Percentiles rank a stretch among this genome's conserved stretches.
Evolutionary conservation across 768 basidiomycete genomes (phyloP).

Genomic region (Multifurca ochricompacta): DNA sequence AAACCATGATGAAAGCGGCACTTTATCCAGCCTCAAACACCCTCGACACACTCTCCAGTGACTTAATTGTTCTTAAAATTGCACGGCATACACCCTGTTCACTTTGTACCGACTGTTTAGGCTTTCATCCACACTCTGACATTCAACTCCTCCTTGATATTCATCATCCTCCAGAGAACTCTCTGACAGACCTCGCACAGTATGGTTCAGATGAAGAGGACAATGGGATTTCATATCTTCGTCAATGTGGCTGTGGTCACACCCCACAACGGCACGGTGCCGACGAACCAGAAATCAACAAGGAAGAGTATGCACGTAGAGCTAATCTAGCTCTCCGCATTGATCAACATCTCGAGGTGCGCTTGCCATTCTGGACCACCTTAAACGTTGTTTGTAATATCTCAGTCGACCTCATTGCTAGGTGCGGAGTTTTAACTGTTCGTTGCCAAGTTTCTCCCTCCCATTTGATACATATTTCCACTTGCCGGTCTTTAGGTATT

Average conservation of each 20-base stretch:
- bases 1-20: conserved; percentile 46
- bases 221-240: conserved; percentile 42
- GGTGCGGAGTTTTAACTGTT: conserved; percentile 22
- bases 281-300: conserved; percentile 45
- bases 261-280: conserved; percentile 58
- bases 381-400: conserved; percentile 3
- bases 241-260: conserved; percentile 65
- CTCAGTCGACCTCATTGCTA: conserved; percentile 3
- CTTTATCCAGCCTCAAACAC: conserved; percentile 60
- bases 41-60: conserved; percentile 39
- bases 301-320: conserved; percentile 62
- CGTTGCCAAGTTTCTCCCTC: conserved; percentile 1
- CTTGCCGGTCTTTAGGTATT: conserved; percentile 46
- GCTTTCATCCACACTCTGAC: conserved; percentile 56
- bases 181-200: conserved; percentile 49
- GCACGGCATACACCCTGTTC: conserved; percentile 74
- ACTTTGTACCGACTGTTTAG: conserved; percentile 56
- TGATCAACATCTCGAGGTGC: conserved; percentile 75
- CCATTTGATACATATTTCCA: not conserved
- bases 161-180: conserved; percentile 33
- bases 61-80: conserved; percentile 62
- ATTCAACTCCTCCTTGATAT: conserved; percentile 54
- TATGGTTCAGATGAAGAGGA: conserved; percentile 71
- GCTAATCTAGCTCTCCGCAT: conserved; percentile 68
- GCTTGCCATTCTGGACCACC: conserved; percentile 23